Evolutionary conservation across 2,329 filamentous ascomycete species (phyloP).

Genomic region (Diaporthe amygdali): DNA sequence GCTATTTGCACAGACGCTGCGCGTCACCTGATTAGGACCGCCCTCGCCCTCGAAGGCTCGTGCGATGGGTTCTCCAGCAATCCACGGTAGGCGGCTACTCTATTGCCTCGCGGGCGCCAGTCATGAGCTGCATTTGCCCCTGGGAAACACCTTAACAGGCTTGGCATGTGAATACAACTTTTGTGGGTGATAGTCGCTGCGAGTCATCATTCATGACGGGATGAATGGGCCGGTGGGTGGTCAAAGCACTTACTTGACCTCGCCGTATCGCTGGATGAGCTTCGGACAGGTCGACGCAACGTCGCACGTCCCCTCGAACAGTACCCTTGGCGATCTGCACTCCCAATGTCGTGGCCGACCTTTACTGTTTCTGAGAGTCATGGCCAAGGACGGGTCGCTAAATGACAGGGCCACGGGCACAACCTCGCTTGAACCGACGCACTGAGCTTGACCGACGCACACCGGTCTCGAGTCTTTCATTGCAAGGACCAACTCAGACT

Average conservation of each 20-base stretch:
- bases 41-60: neutral
- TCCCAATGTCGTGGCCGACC: neutral
- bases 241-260: constrained; percentile 2
- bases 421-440: neutral
- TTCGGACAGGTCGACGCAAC: neutral
- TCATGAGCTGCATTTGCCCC: neutral
- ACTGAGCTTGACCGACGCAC: neutral
- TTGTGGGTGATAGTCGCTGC: constrained; percentile 1
- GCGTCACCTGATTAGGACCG: constrained; percentile 8
- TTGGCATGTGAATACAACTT: constrained; percentile 14
- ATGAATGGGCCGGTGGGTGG: neutral
- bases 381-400: neutral
- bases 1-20: constrained; percentile 10
- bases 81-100: neutral
- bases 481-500: neutral
- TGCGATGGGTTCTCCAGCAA: neutral
- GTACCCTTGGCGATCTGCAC: constrained; percentile 13
- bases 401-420: neutral
- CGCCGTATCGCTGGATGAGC: neutral
- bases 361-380: neutral
- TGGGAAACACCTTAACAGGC: neutral
- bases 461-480: constrained; percentile 1
- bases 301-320: constrained; percentile 12
- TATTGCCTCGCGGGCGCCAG: neutral
- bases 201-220: constrained; percentile 5